These are phyloP conservation scores for Fraxinus americana DNA, from an alignment of 257 asterid genomes.

Conservation along the genomic window DNA sequence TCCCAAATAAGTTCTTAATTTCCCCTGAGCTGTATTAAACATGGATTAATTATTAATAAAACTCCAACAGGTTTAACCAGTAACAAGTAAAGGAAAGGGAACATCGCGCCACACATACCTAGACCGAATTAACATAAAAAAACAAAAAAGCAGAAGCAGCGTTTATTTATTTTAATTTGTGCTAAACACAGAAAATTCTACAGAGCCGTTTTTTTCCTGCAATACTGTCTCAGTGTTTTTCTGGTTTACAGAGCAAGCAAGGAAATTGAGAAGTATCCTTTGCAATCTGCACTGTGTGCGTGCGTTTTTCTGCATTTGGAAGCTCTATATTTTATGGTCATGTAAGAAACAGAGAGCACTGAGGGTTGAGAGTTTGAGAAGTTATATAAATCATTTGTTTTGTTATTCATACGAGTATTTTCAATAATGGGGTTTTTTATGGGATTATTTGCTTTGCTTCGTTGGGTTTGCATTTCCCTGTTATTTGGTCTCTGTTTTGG, in stretches of 20 bases:
- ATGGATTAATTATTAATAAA: neutral
- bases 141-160: neutral
- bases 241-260: neutral
- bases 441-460: conserved; percentile 10
- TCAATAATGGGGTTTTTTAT: neutral
- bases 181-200: neutral
- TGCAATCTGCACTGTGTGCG: neutral
- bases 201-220: neutral
- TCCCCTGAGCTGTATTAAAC: neutral
- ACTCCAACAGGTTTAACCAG: conserved; percentile 21
- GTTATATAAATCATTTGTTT: neutral
- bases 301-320: neutral
- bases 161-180: neutral
- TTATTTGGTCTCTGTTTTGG: conserved; percentile 45
- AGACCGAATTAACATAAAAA: neutral
- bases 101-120: conserved; percentile 18
- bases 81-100: conserved; percentile 20
- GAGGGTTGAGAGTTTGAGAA: neutral
- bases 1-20: no score
- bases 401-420: conserved; percentile 18
- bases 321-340: neutral
- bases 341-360: neutral
- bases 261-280: neutral
- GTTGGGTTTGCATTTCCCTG: conserved; percentile 35
- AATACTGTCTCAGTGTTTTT: neutral